These are phyloP conservation scores for Agrocybe pediades DNA, from an alignment of 768 basidiomycete genomes.

Conservation along the genomic window DNA sequence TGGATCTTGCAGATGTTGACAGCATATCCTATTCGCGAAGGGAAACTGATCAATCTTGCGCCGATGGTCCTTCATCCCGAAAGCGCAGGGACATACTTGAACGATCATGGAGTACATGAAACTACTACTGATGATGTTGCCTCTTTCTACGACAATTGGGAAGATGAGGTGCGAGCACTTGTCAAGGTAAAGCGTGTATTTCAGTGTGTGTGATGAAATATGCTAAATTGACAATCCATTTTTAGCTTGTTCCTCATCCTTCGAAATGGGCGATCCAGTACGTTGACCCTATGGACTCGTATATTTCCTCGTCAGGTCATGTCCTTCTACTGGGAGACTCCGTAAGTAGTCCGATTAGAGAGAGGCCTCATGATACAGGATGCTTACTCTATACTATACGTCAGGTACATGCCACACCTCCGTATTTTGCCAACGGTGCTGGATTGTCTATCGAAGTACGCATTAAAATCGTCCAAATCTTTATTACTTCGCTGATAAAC, in stretches of 20 bases:
- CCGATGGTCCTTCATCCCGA: conserved; percentile 51
- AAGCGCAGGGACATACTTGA: conserved; percentile 45
- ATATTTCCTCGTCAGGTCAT: conserved; percentile 37
- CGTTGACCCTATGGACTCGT: conserved; percentile 47
- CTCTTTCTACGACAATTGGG: conserved; percentile 49
- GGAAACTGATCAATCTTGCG: conserved; percentile 57
- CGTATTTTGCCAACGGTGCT: conserved; percentile 54
- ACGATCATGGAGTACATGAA: conserved; percentile 49
- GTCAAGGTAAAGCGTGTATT: conserved; percentile 46
- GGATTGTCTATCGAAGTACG: conserved; percentile 53
- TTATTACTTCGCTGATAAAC: conserved; percentile 7
- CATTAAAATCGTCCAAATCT: conserved; percentile 24
- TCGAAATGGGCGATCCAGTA: conserved; percentile 64
- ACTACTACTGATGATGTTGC: conserved; percentile 43
- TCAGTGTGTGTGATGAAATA: neutral
- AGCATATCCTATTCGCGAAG: conserved; percentile 57
- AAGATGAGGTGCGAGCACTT: conserved; percentile 54
- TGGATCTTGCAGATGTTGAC: conserved; percentile 57
- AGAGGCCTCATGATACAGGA: neutral
- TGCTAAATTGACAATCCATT: neutral
- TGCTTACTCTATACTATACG: neutral
- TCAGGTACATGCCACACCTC: conserved; percentile 52
- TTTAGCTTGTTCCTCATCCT: conserved; percentile 49
- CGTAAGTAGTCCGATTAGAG: conserved; percentile 27
- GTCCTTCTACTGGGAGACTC: conserved; percentile 49